Conservation (phyloP, 768 basidiomycete species). For the Lanmaoa rubissima region DNA sequence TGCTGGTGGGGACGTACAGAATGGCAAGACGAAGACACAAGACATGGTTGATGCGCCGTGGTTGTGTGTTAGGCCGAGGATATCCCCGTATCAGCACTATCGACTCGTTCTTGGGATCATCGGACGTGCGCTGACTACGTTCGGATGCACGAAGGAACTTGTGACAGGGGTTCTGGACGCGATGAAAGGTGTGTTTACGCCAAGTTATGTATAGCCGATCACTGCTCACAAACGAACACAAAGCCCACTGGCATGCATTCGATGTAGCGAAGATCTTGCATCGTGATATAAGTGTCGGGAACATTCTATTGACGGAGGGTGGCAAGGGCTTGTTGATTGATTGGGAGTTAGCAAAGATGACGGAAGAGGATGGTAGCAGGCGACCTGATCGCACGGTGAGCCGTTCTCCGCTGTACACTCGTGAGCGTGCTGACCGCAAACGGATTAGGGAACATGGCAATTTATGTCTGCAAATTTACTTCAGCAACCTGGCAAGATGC, state of each 20-base stretch:
- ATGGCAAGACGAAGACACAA: background rate
- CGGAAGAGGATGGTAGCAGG: background rate
- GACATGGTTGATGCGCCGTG: background rate
- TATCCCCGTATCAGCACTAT: background rate
- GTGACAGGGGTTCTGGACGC: background rate
- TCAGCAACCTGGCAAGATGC: conserved; percentile 4
- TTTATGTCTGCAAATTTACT: background rate
- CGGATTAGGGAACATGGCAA: background rate
- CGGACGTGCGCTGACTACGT: background rate
- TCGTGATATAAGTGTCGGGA: conserved; percentile 23
- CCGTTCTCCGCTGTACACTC: background rate
- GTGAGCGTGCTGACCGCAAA: background rate
- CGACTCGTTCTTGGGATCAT: background rate
- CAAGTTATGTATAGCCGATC: background rate
- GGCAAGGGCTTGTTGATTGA: conserved; percentile 19
- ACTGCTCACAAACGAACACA: background rate
- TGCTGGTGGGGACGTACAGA: background rate
- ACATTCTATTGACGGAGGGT: background rate
- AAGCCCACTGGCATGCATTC: conserved; percentile 25
- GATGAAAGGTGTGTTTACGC: background rate
- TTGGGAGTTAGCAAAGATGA: conserved; percentile 18
- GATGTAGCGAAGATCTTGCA: conserved; percentile 18
- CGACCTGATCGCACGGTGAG: background rate
- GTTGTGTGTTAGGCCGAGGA: background rate
- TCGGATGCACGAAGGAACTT: background rate